Evolutionary conservation across 345 rosid species (phyloP).

Genomic region (Lepidium didymum): DNA sequence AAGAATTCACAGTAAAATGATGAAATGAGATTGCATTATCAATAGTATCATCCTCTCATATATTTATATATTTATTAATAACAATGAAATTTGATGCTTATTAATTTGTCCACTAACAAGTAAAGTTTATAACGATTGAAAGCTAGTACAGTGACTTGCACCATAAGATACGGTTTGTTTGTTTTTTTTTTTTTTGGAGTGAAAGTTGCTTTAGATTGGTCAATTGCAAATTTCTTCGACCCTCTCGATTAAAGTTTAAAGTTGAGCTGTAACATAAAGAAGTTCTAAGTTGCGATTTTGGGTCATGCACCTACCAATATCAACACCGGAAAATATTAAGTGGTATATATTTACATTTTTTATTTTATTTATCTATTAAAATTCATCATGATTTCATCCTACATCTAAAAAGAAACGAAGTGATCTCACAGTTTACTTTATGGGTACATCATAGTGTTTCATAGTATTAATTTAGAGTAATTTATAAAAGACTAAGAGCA

Average conservation of each 20-base stretch:
- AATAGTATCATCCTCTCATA: slow-evolving; percentile 23
- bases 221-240: slow-evolving; percentile 8
- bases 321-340: not conserved
- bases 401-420: no score
- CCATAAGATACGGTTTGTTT: slow-evolving; percentile 12
- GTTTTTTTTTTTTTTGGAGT: not conserved
- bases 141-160: slow-evolving; percentile 34
- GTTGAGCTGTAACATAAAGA: not conserved
- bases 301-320: slow-evolving; percentile 29
- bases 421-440: no score
- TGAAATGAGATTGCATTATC: slow-evolving; percentile 24
- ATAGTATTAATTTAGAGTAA: no score
- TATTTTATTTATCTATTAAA: no score
- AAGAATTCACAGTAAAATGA: slow-evolving; percentile 12
- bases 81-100: not conserved
- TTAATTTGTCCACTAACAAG: slow-evolving; percentile 16
- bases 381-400: no score
- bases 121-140: slow-evolving; percentile 23
- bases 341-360: no score
- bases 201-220: slow-evolving; percentile 19
- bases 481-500: no score
- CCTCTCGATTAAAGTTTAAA: slow-evolving; percentile 3
- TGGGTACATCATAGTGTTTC: no score
- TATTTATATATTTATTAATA: not conserved
- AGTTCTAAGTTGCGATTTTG: slow-evolving; percentile 3